Evolutionary conservation across 2,329 filamentous ascomycete species (phyloP).

Genomic region (Stachybotrys echinatus): DNA sequence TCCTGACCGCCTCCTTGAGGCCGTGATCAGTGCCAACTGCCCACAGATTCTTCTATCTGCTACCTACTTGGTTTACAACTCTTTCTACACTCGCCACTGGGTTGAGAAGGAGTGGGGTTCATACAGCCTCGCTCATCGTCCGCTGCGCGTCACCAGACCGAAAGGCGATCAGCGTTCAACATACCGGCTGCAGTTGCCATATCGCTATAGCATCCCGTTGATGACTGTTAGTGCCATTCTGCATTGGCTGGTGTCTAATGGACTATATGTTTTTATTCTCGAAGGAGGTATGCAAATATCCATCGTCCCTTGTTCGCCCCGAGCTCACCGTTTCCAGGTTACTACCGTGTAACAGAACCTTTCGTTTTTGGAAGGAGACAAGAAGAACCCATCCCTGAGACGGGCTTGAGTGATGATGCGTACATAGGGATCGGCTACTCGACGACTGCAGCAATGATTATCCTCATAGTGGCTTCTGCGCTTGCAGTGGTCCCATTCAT

Average conservation of each 20-base stretch:
- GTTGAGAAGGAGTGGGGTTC: not conserved
- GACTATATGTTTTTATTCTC: not conserved
- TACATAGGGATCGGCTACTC: not conserved
- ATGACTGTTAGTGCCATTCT: constrained; percentile 1
- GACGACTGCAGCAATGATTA: not conserved
- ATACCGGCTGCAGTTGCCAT: constrained; percentile 17
- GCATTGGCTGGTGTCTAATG: constrained; percentile 1
- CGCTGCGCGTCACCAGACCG: constrained; percentile 2
- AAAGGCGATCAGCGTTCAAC: constrained; percentile 13
- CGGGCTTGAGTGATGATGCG: not conserved
- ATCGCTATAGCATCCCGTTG: constrained; percentile 14
- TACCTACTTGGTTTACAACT: not conserved
- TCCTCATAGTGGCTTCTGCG: not conserved
- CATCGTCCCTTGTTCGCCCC: too few species aligned
- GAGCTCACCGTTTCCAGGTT: too few species aligned
- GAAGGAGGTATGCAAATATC: not conserved
- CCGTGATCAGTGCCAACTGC: not conserved
- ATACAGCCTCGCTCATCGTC: not conserved
- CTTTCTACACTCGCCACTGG: not conserved
- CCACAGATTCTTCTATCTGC: not conserved
- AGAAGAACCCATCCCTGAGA: too few species aligned
- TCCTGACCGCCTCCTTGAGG: not conserved
- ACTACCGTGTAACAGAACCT: not conserved
- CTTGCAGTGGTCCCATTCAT: not conserved
- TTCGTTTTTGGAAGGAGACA: too few species aligned